Conservation (phyloP, 768 basidiomycete species). For the Cyclocybe aegerita region DNA sequence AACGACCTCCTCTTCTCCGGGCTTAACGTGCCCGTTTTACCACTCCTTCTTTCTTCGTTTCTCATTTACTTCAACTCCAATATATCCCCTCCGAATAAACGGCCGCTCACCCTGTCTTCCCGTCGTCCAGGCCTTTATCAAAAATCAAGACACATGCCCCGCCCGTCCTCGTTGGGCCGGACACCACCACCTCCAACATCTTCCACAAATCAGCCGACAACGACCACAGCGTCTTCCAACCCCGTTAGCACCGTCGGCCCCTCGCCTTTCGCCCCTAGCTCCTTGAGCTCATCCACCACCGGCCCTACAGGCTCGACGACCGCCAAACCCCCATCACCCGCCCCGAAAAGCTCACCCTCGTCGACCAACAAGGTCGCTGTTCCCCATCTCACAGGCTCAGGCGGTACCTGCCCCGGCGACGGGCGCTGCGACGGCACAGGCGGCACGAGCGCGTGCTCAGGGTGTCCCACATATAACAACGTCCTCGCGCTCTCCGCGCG, state of each 20-base stretch:
- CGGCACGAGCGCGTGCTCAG: slow-evolving; percentile 88
- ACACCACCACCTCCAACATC: slow-evolving; percentile 31
- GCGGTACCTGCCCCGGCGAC: slow-evolving; percentile 96
- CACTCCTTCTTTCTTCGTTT: slow-evolving; percentile 9
- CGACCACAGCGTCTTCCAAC: slow-evolving; percentile 14
- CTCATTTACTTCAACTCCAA: slow-evolving; percentile 11
- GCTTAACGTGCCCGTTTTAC: slow-evolving; percentile 9
- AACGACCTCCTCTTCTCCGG: slow-evolving; percentile 3
- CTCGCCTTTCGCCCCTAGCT: slow-evolving; percentile 28
- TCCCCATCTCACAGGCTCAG: slow-evolving; percentile 18
- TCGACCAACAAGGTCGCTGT: slow-evolving; percentile 8
- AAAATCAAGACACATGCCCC: slow-evolving; percentile 77
- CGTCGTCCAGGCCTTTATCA: slow-evolving; percentile 71
- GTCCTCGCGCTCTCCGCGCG: slow-evolving; percentile 48
- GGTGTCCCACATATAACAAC: slow-evolving; percentile 98
- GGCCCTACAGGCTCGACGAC: slow-evolving; percentile 15
- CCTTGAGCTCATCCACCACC: slow-evolving; percentile 19
- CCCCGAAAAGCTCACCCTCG: slow-evolving; percentile 10
- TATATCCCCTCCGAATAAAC: slow-evolving; percentile 3
- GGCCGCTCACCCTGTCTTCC: slow-evolving; percentile 19
- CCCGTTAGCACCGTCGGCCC: slow-evolving; percentile 28
- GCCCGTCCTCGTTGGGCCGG: slow-evolving; percentile 59
- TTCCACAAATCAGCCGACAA: slow-evolving; percentile 25
- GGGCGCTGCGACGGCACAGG: slow-evolving; percentile 98
- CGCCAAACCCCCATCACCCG: slow-evolving; percentile 16